Percentiles rank a stretch among this genome's conserved stretches.
These are phyloP conservation scores for Alloteropsis angusta DNA, from an alignment of 202 grass and related monocot species.

Conservation along the genomic window DNA sequence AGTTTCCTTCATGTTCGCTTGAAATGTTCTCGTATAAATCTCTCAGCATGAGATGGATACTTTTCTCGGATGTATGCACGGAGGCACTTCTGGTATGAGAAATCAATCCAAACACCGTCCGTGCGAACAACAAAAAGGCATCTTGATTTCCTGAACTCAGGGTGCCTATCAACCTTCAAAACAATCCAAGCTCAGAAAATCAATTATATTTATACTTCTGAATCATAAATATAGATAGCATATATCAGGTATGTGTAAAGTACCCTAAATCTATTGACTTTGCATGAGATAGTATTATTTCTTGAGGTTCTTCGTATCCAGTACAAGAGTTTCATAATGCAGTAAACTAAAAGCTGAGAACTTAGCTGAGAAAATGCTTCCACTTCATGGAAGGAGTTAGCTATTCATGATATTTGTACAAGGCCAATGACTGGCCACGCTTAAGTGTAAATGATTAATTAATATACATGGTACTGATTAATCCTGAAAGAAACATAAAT, in stretches of 20 bases:
- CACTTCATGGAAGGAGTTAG: background rate
- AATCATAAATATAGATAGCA: background rate
- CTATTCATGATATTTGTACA: background rate
- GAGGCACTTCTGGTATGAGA: slow-evolving; percentile 94
- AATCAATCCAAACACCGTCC: slow-evolving; percentile 87
- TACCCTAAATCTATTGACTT: background rate
- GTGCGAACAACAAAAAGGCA: slow-evolving; percentile 89
- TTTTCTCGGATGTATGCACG: slow-evolving; percentile 64
- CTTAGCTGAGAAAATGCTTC: background rate
- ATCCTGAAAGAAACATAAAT: background rate
- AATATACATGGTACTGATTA: background rate
- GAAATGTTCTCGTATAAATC: slow-evolving; percentile 83
- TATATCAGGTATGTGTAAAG: background rate
- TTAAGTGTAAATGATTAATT: background rate
- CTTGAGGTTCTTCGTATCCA: background rate
- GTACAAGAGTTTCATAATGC: background rate
- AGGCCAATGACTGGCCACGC: background rate
- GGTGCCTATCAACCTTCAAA: slow-evolving; percentile 81
- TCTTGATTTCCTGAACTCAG: slow-evolving; percentile 70
- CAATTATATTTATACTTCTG: background rate
- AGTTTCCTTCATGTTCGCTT: slow-evolving; percentile 57
- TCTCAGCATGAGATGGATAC: slow-evolving; percentile 67
- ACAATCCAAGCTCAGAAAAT: background rate
- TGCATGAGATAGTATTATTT: background rate
- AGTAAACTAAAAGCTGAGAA: background rate